Evolutionary conservation across 2,329 filamentous ascomycete species (phyloP).

Genomic region (Colletotrichum orchidophilum): DNA sequence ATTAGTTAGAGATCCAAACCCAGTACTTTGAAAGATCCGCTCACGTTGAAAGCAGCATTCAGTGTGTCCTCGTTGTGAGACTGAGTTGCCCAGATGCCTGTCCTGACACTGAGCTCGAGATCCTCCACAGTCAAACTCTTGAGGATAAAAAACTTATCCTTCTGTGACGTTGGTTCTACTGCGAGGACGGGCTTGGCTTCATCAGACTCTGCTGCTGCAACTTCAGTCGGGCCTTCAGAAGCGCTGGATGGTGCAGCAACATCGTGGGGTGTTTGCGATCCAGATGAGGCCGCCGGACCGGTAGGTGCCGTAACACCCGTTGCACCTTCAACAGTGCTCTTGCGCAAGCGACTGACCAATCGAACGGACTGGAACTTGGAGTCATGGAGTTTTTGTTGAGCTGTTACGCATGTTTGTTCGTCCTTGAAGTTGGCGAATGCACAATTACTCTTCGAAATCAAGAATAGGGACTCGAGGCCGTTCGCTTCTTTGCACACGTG

Average conservation of each 20-base stretch:
- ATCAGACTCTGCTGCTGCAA: neutral
- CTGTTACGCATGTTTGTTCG: conserved; percentile 77
- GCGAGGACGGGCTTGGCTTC: neutral
- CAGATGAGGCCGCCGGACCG: conserved; percentile 57
- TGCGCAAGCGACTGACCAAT: conserved; percentile 84
- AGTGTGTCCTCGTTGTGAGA: conserved; percentile 88
- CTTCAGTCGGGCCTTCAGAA: neutral
- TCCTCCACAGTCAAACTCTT: conserved; percentile 95
- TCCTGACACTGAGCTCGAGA: conserved; percentile 86
- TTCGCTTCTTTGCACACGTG: conserved; percentile 85
- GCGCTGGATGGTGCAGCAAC: neutral
- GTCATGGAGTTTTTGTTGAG: conserved; percentile 88
- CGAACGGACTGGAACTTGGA: conserved; percentile 87
- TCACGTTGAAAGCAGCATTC: conserved; percentile 84
- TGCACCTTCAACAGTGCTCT: conserved; percentile 58
- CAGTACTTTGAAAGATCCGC: conserved; percentile 34
- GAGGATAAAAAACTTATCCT: conserved; percentile 88
- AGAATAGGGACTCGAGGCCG: conserved; percentile 86
- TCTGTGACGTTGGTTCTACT: conserved; percentile 43
- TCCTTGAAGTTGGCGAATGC: conserved; percentile 96
- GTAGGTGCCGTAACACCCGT: conserved; percentile 62
- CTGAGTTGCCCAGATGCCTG: conserved; percentile 93
- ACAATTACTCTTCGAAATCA: conserved; percentile 97
- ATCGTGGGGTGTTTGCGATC: conserved; percentile 20
- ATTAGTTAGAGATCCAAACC: conserved; percentile 9